phyloP scores from a whole-genome alignment of 192 early-diverging fungal genomes.

The Coemansia sp. region DNA sequence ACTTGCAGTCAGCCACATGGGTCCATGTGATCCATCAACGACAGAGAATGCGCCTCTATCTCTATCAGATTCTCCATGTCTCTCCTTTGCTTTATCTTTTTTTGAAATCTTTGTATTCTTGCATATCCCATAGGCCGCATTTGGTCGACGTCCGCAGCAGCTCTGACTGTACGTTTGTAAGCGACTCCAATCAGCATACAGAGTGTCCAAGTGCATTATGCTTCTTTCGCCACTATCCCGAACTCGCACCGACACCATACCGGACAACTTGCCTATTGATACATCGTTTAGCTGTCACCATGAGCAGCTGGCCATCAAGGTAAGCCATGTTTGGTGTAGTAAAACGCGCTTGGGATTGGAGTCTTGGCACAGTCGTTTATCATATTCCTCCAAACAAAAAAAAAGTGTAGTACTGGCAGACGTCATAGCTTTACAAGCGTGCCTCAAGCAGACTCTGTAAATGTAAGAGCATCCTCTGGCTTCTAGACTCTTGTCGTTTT shows the following conservation, averaged over 20 bases:
- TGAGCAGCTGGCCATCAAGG: slow-evolving; percentile 30
- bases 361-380: not conserved
- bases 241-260: not conserved
- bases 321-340: slow-evolving; percentile 3
- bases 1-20: not conserved
- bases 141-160: not conserved
- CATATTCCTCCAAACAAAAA: not conserved
- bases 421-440: slow-evolving; percentile 16
- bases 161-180: not conserved
- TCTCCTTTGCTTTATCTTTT: not conserved
- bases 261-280: not conserved
- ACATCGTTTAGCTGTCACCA: not conserved
- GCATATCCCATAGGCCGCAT: not conserved
- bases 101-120: not conserved
- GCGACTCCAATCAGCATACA: not conserved
- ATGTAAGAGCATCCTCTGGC: slow-evolving; percentile 12
- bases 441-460: slow-evolving; percentile 28
- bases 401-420: slow-evolving; percentile 3
- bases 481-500: not conserved
- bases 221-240: not conserved
- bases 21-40: not conserved
- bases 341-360: not conserved
- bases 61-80: not conserved
- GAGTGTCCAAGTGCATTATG: slow-evolving; percentile 1
- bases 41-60: not conserved